Conservation (phyloP, 305 asterid species). For the Fraxinus angustifolia region DNA sequence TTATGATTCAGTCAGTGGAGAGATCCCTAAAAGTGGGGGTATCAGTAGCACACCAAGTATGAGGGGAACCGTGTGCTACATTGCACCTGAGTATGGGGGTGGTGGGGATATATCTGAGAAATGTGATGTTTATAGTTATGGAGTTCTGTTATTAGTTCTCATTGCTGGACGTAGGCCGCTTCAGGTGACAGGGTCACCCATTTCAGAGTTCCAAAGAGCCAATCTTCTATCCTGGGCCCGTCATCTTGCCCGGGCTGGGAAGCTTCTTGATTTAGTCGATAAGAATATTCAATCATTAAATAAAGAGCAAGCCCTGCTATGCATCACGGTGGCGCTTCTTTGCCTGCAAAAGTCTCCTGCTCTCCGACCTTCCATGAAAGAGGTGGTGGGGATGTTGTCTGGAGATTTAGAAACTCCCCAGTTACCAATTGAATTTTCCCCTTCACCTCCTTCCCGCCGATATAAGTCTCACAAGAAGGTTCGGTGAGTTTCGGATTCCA, state of each 20-base stretch:
- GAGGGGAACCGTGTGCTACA: conserved; percentile 93
- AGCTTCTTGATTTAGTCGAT: conserved; percentile 82
- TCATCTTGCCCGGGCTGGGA: conserved; percentile 86
- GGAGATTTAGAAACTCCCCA: conserved; percentile 66
- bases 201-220: conserved; percentile 88
- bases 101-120: conserved; percentile 82
- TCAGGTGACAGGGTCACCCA: conserved; percentile 91
- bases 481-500: conserved; percentile 45
- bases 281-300: conserved; percentile 44
- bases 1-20: conserved; percentile 72
- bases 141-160: conserved; percentile 81
- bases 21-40: conserved; percentile 82
- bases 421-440: conserved; percentile 77
- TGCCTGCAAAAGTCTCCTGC: conserved; percentile 87
- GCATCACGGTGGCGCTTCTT: conserved; percentile 79
- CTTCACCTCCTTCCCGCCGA: conserved; percentile 70
- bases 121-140: conserved; percentile 88
- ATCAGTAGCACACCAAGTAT: conserved; percentile 95
- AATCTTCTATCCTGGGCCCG: conserved; percentile 93
- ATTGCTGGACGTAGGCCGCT: conserved; percentile 92
- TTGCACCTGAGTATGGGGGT: conserved; percentile 89
- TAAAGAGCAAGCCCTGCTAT: conserved; percentile 64
- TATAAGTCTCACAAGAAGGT: conserved; percentile 64
- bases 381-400: conserved; percentile 68
- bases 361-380: conserved; percentile 83